These are phyloP conservation scores for Penstemon davidsonii DNA, from an alignment of 257 asterid genomes.

Conservation along the genomic window DNA sequence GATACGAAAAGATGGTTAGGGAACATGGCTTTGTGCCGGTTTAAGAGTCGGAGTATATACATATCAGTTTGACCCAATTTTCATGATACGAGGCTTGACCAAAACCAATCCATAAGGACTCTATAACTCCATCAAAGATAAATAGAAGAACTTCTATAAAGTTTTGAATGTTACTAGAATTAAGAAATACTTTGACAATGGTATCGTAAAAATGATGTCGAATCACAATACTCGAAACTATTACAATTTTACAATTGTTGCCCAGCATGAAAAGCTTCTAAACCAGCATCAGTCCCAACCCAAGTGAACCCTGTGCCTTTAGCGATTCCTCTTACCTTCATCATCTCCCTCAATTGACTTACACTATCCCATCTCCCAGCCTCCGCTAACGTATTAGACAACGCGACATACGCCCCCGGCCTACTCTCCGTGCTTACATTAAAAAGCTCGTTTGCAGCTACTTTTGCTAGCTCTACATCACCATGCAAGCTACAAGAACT, in stretches of 20 bases:
- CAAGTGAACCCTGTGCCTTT: slow-evolving; percentile 93
- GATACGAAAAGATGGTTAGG: too few relatives aligned
- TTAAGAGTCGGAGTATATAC: too few relatives aligned
- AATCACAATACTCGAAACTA: background rate
- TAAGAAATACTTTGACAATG: background rate
- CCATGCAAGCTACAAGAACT: slow-evolving; percentile 78
- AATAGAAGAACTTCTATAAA: too few relatives aligned
- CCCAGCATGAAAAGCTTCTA: slow-evolving; percentile 74
- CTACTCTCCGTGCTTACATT: slow-evolving; percentile 42
- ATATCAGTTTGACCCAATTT: too few relatives aligned
- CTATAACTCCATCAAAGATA: too few relatives aligned
- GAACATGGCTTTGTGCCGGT: too few relatives aligned
- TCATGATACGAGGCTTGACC: too few relatives aligned
- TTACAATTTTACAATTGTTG: slow-evolving; percentile 25
- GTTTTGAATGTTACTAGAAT: background rate
- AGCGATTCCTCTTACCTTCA: slow-evolving; percentile 74
- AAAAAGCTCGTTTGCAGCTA: slow-evolving; percentile 82
- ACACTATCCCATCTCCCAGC: slow-evolving; percentile 89
- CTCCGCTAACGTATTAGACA: slow-evolving; percentile 82
- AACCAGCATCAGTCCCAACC: slow-evolving; percentile 63
- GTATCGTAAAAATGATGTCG: background rate
- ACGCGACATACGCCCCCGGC: slow-evolving; percentile 81
- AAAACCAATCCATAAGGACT: too few relatives aligned
- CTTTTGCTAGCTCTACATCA: slow-evolving; percentile 76
- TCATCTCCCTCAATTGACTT: slow-evolving; percentile 72